These are phyloP conservation scores for Amniculicola lignicola DNA, from an alignment of 495 filamentous ascomycete genomes.

Conservation along the genomic window DNA sequence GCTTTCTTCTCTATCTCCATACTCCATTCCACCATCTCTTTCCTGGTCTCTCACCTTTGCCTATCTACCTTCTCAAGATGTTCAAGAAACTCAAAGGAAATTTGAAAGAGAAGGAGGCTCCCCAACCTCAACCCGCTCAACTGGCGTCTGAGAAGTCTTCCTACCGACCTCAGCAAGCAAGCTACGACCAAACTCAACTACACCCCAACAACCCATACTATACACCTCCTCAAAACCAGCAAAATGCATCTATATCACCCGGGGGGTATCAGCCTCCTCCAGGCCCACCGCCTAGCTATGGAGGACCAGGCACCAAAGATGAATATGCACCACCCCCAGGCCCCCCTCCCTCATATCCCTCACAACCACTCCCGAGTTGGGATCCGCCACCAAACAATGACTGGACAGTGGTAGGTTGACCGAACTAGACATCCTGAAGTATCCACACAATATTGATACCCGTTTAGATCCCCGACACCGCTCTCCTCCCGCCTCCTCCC, in stretches of 20 bases:
- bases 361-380: conserved; percentile 27
- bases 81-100: conserved; percentile 30
- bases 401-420: conserved; percentile 73
- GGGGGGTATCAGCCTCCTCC: conserved; percentile 23
- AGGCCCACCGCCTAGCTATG: conserved; percentile 33
- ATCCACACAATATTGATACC: no score
- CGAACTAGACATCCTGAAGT: no score
- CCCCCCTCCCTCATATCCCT: conserved; percentile 42
- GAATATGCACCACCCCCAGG: conserved; percentile 44
- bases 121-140: no score
- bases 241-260: conserved; percentile 1
- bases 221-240: conserved; percentile 1
- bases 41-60: no score
- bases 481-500: conserved; percentile 80
- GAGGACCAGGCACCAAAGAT: not conserved
- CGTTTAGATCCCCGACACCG: conserved; percentile 79
- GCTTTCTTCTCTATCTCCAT: no score
- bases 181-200: conserved; percentile 7
- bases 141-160: not conserved
- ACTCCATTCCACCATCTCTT: no score
- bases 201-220: conserved; percentile 30
- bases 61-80: no score
- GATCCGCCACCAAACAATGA: conserved; percentile 62
- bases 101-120: conserved; percentile 13
- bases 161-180: not conserved